These are phyloP conservation scores for Dendrobium officinale DNA, from an alignment of 106 monocot species.

Conservation along the genomic window DNA sequence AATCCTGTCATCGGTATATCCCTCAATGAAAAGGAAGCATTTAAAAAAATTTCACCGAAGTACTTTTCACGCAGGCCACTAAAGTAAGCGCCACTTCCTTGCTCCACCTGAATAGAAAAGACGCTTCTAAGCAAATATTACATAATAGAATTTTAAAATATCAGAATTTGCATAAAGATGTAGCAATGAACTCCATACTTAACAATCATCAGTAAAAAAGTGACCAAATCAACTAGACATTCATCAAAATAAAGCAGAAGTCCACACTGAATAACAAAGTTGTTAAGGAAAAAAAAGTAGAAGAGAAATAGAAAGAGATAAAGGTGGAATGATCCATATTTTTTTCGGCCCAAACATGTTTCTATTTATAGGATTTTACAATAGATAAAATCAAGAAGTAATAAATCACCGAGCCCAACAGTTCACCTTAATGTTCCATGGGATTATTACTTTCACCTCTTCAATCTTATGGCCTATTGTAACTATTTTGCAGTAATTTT, in stretches of 20 bases:
- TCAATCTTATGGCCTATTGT: too few relatives aligned
- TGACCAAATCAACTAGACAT: not conserved
- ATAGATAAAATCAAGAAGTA: too few relatives aligned
- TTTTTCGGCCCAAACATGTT: too few relatives aligned
- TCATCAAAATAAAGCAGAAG: not conserved
- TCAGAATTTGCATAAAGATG: not conserved
- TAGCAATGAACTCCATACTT: not conserved
- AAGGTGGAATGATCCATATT: too few relatives aligned
- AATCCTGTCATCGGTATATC: conserved; percentile 15
- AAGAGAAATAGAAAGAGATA: too few relatives aligned
- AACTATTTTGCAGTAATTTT: too few relatives aligned
- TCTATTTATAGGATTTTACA: too few relatives aligned
- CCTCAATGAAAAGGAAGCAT: conserved; percentile 43
- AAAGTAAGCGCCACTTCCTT: conserved; percentile 65
- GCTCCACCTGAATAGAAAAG: conserved; percentile 51
- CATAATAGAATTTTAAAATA: not conserved
- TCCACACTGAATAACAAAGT: not conserved
- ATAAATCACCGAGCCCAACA: too few relatives aligned
- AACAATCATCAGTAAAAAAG: not conserved
- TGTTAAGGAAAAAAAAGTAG: not conserved
- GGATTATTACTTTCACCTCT: too few relatives aligned
- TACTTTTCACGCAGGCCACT: conserved; percentile 92
- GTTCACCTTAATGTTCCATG: too few relatives aligned
- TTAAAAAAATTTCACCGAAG: conserved; percentile 82
- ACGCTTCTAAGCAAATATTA: conserved; percentile 4